Conservation (phyloP, 768 basidiomycete genomes). For the Rhodotorula paludigena region DNA sequence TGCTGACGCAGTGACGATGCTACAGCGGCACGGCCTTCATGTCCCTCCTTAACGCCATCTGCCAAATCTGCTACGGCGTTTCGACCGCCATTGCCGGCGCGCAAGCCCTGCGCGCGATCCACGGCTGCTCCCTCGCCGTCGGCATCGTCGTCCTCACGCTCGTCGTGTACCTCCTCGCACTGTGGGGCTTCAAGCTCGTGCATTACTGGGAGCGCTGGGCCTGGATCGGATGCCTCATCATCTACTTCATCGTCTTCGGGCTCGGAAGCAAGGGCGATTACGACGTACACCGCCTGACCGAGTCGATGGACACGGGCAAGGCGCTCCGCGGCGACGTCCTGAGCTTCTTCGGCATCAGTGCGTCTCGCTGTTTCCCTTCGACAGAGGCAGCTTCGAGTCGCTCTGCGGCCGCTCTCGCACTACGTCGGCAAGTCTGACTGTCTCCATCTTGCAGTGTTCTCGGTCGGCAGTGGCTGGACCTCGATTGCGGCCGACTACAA, state of each 20-base stretch:
- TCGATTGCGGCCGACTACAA: conserved; percentile 51
- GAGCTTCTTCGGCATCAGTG: conserved; percentile 52
- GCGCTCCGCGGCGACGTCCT: conserved; percentile 54
- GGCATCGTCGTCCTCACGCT: conserved; percentile 52
- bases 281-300: conserved; percentile 51
- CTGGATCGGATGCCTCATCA: conserved; percentile 53
- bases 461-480: conserved; percentile 48
- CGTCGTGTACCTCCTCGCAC: conserved; percentile 38
- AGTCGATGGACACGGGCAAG: conserved; percentile 52
- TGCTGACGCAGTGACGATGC: too few species aligned
- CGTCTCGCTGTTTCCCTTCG: too few species aligned
- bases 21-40: conserved; percentile 47
- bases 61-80: conserved; percentile 55
- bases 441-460: neutral
- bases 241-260: conserved; percentile 55
- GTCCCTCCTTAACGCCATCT: conserved; percentile 57
- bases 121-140: conserved; percentile 52
- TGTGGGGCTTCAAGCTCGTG: conserved; percentile 44
- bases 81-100: conserved; percentile 57
- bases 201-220: conserved; percentile 58
- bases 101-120: conserved; percentile 52
- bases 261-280: conserved; percentile 54
- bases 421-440: neutral
- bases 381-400: too few species aligned
- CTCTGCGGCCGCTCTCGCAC: too few species aligned